These are phyloP conservation scores for Musa itinerans DNA, from an alignment of 176 grass and related monocot genomes.

Conservation along the genomic window DNA sequence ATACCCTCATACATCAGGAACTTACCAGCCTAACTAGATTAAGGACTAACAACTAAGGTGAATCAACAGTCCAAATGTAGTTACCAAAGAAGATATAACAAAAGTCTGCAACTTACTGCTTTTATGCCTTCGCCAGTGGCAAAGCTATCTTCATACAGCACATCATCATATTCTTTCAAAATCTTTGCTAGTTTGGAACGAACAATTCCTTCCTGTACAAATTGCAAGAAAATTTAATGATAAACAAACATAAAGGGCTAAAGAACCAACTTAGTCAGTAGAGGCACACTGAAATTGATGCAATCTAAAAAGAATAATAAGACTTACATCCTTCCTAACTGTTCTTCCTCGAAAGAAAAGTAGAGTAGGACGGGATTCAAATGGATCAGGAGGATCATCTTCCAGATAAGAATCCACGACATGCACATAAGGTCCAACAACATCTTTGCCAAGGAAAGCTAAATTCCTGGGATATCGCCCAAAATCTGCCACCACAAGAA, in stretches of 20 bases:
- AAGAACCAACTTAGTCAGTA: neutral
- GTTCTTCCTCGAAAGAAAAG: conserved; percentile 93
- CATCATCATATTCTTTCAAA: conserved; percentile 68
- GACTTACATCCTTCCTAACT: conserved; percentile 86
- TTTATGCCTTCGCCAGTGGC: conserved; percentile 76
- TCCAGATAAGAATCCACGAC: conserved; percentile 71
- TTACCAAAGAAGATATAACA: conserved; percentile 2
- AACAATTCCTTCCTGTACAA: conserved; percentile 74
- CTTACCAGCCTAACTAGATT: neutral
- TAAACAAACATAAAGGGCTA: neutral
- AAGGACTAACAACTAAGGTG: neutral
- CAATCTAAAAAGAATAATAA: neutral
- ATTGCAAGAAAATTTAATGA: conserved; percentile 3
- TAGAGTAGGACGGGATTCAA: conserved; percentile 64
- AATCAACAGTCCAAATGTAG: neutral
- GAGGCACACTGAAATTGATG: neutral
- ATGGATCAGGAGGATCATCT: conserved; percentile 57
- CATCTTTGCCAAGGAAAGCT: conserved; percentile 88
- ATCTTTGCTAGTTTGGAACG: conserved; percentile 65
- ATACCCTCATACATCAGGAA: neutral
- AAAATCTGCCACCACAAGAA: conserved; percentile 92
- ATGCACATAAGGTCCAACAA: conserved; percentile 87
- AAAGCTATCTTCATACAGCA: conserved; percentile 84
- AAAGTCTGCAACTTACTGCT: conserved; percentile 37
- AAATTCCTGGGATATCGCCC: conserved; percentile 62